Percentiles rank a stretch among this genome's conserved stretches.
These are phyloP conservation scores for Hypoxylon sp. DNA, from an alignment of 2,329 filamentous ascomycete genomes.

Conservation along the genomic window DNA sequence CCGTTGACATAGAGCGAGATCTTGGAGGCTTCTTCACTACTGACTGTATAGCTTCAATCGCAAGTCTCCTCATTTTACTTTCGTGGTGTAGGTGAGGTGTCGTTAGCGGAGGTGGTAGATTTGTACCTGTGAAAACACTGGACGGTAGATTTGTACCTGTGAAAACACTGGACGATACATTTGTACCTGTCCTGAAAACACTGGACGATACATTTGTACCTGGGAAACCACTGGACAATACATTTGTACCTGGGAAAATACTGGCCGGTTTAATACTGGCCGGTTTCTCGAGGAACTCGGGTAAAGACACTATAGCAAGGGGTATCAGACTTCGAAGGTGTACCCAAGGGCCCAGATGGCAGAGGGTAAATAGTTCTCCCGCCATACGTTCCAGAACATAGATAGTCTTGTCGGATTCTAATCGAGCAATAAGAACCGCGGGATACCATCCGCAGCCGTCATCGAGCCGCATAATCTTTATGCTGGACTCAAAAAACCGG, in stretches of 20 bases:
- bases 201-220: constrained; percentile 47
- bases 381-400: constrained; percentile 77
- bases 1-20: constrained; percentile 59
- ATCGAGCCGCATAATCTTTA: constrained; percentile 74
- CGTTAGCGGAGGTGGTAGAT: constrained; percentile 50
- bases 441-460: constrained; percentile 67
- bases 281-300: constrained; percentile 51
- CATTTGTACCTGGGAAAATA: no score
- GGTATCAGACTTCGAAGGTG: constrained; percentile 67
- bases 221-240: no score
- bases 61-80: constrained; percentile 67
- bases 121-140: constrained; percentile 45
- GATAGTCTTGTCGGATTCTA: constrained; percentile 65
- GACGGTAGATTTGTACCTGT: constrained; percentile 44
- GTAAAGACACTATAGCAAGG: constrained; percentile 63
- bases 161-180: constrained; percentile 47
- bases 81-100: constrained; percentile 64
- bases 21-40: constrained; percentile 67
- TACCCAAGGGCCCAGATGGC: constrained; percentile 76
- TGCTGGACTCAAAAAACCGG: constrained; percentile 71
- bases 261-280: no score
- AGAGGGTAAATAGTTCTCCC: constrained; percentile 73
- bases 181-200: constrained; percentile 43
- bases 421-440: constrained; percentile 72
- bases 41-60: constrained; percentile 74